Evolutionary conservation across 2,329 filamentous ascomycete genomes (phyloP), one percentile per base, ranked within the genome.

Genomic region (Beauveria australis): DNA sequence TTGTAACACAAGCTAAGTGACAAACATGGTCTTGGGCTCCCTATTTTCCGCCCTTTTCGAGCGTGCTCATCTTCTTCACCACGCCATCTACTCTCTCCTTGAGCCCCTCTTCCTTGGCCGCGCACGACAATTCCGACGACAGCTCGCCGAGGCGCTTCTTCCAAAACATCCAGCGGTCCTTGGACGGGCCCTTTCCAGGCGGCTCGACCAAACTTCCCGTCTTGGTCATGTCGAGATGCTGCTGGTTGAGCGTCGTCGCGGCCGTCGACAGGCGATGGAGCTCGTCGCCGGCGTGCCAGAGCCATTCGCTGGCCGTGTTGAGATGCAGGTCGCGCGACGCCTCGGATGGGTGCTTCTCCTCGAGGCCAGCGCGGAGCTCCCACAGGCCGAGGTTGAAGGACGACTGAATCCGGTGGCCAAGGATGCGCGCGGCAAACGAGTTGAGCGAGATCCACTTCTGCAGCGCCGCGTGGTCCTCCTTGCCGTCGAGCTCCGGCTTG

Each of bases 141-240:
- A 72, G 43, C 24, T 65, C 63, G 37, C 59, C 64, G n/a, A 73
- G 47, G 48, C 71, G 66, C 46, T 65, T 59, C 43, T 65, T 60
- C 72, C 71, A 74, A 60, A 71, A 72, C 28, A 30, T 37, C 71
- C 70, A 74, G 14, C 71, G 66, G 63, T 66, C 65, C 64, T 58
- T 37, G 58, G 68, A 47, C 69, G 57, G 16, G 66, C 71, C n/a
- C 40, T 51, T 52, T 7, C 14, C 18, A 12, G 46, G 33, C 37
- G 66, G 59, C 55, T 61, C 61, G 5, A 24, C 62, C 64, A 54
- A 62, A 30, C 56, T 53, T 1, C 69, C 70, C 10, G 67, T 55
- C 53, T 61, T 64, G 49, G 68, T 55, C 26, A 64, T 41, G 53
- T 63, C 62, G 46, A 60, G 53, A 46, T 68, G 66, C 16, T 57